phyloP scores from a whole-genome alignment of 257 asterid genomes.

The Salvia rosmarinus region DNA sequence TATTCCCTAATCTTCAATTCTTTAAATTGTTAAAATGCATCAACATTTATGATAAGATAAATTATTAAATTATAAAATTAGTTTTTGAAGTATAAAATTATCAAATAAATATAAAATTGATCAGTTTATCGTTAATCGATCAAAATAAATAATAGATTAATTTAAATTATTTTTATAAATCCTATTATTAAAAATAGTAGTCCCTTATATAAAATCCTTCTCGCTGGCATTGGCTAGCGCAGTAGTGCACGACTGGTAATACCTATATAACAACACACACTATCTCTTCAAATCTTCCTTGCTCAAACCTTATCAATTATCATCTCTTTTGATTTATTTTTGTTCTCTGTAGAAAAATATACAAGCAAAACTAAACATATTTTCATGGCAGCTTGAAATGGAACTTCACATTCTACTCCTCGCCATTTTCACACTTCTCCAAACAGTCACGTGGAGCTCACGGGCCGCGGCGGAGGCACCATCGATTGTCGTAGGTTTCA shows the following conservation, averaged over 20 bases:
- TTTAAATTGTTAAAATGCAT: too few species aligned
- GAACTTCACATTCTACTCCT: conserved; percentile 23
- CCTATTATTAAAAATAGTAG: too few species aligned
- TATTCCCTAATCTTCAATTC: background rate
- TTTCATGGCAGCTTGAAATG: conserved; percentile 36
- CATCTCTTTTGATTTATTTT: background rate
- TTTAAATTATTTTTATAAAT: too few species aligned
- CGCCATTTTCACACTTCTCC: conserved; percentile 25
- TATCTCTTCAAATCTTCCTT: background rate
- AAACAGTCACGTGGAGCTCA: conserved; percentile 34
- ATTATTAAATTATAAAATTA: too few species aligned
- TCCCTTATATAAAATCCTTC: too few species aligned
- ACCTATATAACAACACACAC: background rate
- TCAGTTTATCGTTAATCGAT: too few species aligned
- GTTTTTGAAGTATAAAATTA: too few species aligned
- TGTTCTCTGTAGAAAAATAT: background rate
- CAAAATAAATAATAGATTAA: too few species aligned
- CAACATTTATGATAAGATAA: too few species aligned
- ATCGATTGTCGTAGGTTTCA: conserved; percentile 57
- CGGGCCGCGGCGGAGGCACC: conserved; percentile 38
- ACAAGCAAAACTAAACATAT: background rate
- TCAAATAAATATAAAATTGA: too few species aligned
- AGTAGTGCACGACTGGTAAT: conserved; percentile 13
- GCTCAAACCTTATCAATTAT: background rate
- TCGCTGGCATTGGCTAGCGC: background rate